Base-by-base conservation (phyloP, 108 stramenopile genomes). In the Discostella stelligeroides region DNA sequence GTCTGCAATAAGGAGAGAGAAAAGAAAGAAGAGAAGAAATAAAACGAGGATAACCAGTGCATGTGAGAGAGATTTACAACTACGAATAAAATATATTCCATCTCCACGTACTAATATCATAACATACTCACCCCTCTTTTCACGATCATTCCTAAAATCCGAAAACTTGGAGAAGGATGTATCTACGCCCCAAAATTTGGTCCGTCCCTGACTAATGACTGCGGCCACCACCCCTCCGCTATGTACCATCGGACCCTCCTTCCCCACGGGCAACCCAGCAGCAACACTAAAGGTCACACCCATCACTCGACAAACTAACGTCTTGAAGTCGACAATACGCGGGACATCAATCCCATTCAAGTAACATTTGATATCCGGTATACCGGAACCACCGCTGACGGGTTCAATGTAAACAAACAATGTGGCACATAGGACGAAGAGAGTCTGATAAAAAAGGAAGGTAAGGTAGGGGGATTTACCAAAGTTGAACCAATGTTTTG, bases 171-270 rank as follows among this genome's bases (percentile, higher is more conserved):
- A 76, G 86, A 95, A 98, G 40, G 86, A 85, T 1, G 96, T 96
- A 68, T 97, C 95, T 55, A 92, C 79, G 37, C 97, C 96, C 77
- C 88, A 92, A 49, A 85, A 86, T 27, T 82, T 85, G 39, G 89
- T 89, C 69, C 87, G 85, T 40, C 98, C 98, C 75, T 98, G 93
- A 39, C 89, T 88, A 30, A 95, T 85, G n/a, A 80, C 84, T 17
- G 92, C 92, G 2, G 89, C 92, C 38, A 94, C 89, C 25, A 94
- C 92, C 21, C 87, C 55, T 13, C 93, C 93, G 66, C 73, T 76
- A 65, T 91, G 93, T 24, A 98, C 90, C 97, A 98, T 97, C 17
- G 95, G 97, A 3, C 97, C 98, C 77, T 99, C 98, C 76, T 97
- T 98, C 58, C 98, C 98, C 15, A 97, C 95, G 1, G 97, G 97